Conservation (phyloP, 192 early-diverging fungal genomes). For the Dimargaris verticillata region DNA sequence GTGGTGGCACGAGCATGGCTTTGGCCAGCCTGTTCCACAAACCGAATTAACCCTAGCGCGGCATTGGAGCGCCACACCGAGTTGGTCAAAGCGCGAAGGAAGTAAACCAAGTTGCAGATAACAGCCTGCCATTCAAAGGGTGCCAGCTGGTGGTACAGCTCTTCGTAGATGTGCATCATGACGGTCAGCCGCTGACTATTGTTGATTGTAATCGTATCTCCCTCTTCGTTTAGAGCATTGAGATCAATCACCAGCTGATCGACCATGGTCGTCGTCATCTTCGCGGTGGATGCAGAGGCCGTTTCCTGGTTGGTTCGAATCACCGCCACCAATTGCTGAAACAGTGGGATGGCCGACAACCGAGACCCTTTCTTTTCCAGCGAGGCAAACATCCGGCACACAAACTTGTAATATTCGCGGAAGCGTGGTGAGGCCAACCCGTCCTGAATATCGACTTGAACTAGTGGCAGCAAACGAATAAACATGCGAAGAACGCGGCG, state of each 20-base stretch:
- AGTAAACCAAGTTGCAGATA: slow-evolving; percentile 72
- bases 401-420: slow-evolving; percentile 39
- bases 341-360: slow-evolving; percentile 38
- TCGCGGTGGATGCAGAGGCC: too few species aligned
- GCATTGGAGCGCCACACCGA: slow-evolving; percentile 75
- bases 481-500: slow-evolving; percentile 69
- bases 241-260: slow-evolving; percentile 47
- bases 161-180: slow-evolving; percentile 51
- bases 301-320: not conserved
- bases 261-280: slow-evolving; percentile 15
- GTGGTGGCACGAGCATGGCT: not conserved
- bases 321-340: slow-evolving; percentile 36
- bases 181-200: slow-evolving; percentile 68
- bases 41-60: slow-evolving; percentile 49
- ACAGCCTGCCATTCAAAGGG: slow-evolving; percentile 73
- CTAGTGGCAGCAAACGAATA: slow-evolving; percentile 56
- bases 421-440: slow-evolving; percentile 22
- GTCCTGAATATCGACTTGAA: slow-evolving; percentile 30
- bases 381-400: slow-evolving; percentile 54
- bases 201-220: slow-evolving; percentile 22
- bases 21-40: slow-evolving; percentile 38
- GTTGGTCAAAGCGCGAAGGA: slow-evolving; percentile 69
- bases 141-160: slow-evolving; percentile 44
- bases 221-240: slow-evolving; percentile 49
- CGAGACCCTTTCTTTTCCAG: slow-evolving; percentile 46